Base-by-base conservation (phyloP, 2,329 filamentous ascomycete species). In the Neonectria punicea region DNA sequence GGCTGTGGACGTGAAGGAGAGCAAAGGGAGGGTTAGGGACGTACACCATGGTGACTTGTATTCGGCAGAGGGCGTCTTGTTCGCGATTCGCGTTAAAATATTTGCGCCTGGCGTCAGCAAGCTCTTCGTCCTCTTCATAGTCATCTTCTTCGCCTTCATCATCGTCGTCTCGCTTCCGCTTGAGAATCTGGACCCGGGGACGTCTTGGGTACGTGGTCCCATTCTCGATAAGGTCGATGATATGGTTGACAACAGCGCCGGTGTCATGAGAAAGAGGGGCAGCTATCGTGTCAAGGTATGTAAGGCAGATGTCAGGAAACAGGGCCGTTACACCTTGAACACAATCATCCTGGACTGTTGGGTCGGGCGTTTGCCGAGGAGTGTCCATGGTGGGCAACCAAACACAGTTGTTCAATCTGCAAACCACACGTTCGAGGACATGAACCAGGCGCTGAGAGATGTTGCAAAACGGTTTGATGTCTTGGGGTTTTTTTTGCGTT, bases 291-390 rank as follows among this genome's bases (percentile, higher is more conserved):
- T 72, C 61, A 13, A 86, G 73, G 58, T 80, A 82, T 0, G 78
- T 64, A 0, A 72, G 76, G 62, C 81, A 84, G 2, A 86, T 83
- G 44, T 86, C 80, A 0, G 83, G 82, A 62, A 86, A 85, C 9
- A 85, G 53, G 5, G 61, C 50, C 9, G 53, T 47, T 25, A 76
- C 67, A n/a, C 49, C 43, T 28, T 63, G 49, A 6, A 71, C 34
- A 22, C 69, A 74, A 14, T 32, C 44, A 5, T 70, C 60, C 51
- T 65, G 57, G 14, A 36, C n/a, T 14, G 16, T 32, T n/a, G 46
- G 43, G 43, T 57, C 34, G 3, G 39, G 39, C 8, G 47, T 47
- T 10, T 58, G 59, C 30, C 61, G 34, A 7, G 30, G 30, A 18
- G 46, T 25, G 28, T 65, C 63, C 66, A 67, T 73, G 16, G 36